Base-by-base conservation (phyloP, 164 flowering plant species). In the Pachysandra terminalis region DNA sequence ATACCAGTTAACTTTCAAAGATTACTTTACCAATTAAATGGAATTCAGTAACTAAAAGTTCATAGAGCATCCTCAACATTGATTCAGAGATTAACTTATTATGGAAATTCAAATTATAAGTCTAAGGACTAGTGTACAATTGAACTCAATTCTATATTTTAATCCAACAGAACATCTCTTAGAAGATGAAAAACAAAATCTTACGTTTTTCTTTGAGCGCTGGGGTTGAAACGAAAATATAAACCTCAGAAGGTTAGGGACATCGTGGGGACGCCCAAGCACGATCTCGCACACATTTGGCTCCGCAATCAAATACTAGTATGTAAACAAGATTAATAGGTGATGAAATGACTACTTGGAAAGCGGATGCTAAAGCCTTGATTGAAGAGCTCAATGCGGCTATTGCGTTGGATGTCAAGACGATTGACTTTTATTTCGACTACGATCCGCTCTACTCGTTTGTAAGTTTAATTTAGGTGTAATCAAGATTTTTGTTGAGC, bases 191-290 rank as follows among this genome's bases (percentile, higher is more conserved):
- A 45, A 57, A 48, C 1, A 49, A 2, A 45, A 71, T 58, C 7
- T 5, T 7, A 45, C 12, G 21, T 15, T 93, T 81, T 85, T 88
- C 68, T 88, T 89, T 17, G 89, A 75, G 14, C 76, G 68, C 77
- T 74, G 79, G 22, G 96, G 97, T 68, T 95, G 96, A 59, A 84
- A 86, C 9, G 95, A 83, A 72, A 89, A 93, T 56, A 96, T 96
- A 64, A 90, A 96, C 79, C 84, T 80, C 48, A 96, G 75, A 56
- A 96, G 82, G 77, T 81, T 81, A 0, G 97, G 97, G 48, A 95
- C 86, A 0, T 96, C 97, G n/a, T 70, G 80, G 59, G 97, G 97
- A 78, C 99, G 67, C 35, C 78, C 93, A 8, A 95, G 81, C 59
- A 92, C 99, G 0, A 74, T 81, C 64, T 74, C 82, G 25, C 86